Percentiles rank a stretch among this genome's conserved stretches.
Evolutionary conservation across 2,329 filamentous ascomycete species (phyloP).

Genomic region (Fusarium sp.): DNA sequence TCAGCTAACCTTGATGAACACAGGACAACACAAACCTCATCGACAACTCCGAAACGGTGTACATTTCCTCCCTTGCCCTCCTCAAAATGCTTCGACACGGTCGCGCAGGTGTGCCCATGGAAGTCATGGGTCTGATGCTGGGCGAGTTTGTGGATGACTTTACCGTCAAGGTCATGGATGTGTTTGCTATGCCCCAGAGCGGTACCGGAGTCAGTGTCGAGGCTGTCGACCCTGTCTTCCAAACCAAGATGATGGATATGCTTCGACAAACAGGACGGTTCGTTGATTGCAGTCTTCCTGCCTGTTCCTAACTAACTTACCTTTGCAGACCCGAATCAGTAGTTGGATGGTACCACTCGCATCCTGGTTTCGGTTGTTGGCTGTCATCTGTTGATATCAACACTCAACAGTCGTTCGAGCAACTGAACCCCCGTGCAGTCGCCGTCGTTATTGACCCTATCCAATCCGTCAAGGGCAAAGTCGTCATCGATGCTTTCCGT

Average conservation of each 20-base stretch:
- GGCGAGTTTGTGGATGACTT: slow-evolving; percentile 99
- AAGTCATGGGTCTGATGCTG: slow-evolving; percentile 99
- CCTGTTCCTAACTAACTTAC: slow-evolving; percentile 30
- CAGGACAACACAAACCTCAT: slow-evolving; percentile 93
- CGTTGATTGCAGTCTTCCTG: slow-evolving; percentile 44
- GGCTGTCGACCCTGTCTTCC: slow-evolving; percentile 97
- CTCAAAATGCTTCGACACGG: slow-evolving; percentile 99
- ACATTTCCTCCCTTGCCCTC: slow-evolving; percentile 96
- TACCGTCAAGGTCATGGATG: slow-evolving; percentile 97
- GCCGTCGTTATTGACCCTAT: slow-evolving; percentile 98
- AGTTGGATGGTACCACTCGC: slow-evolving; percentile 99
- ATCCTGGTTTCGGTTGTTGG: slow-evolving; percentile 99
- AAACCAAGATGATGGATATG: slow-evolving; percentile 99
- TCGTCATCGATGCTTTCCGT: slow-evolving; percentile 98
- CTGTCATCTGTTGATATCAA: slow-evolving; percentile 99
- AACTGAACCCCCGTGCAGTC: slow-evolving; percentile 94
- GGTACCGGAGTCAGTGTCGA: slow-evolving; percentile 98
- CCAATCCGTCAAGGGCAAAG: slow-evolving; percentile 99
- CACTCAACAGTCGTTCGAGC: slow-evolving; percentile 99
- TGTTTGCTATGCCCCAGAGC: slow-evolving; percentile 99
- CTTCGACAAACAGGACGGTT: slow-evolving; percentile 95
- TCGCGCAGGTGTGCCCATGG: slow-evolving; percentile 97
- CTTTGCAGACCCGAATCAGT: slow-evolving; percentile 86
- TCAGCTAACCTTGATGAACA: slow-evolving; percentile 17
- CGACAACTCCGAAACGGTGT: slow-evolving; percentile 99